phyloP scores from a whole-genome alignment of 768 basidiomycete genomes.

The Termitomyces sp. region DNA sequence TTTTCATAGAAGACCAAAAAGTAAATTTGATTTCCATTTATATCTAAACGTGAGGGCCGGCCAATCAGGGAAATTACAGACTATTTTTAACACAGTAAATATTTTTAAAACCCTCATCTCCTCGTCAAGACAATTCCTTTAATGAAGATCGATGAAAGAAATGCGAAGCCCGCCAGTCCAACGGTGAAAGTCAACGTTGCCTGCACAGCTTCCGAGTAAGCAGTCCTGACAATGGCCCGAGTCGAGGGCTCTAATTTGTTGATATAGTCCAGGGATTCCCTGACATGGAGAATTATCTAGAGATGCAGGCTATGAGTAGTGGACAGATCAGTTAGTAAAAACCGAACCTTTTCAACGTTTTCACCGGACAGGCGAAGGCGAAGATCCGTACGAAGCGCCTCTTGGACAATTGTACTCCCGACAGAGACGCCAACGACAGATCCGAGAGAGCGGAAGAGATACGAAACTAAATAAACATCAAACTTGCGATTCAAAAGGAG shows the following conservation, averaged over 20 bases:
- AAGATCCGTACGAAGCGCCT: slow-evolving; percentile 40
- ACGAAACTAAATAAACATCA: slow-evolving; percentile 38
- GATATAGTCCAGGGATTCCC: slow-evolving; percentile 45
- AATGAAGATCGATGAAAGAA: slow-evolving; percentile 46
- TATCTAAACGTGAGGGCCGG: not conserved
- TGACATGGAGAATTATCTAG: slow-evolving; percentile 44
- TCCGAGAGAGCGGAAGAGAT: slow-evolving; percentile 63
- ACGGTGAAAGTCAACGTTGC: slow-evolving; percentile 44
- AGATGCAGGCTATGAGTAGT: not conserved
- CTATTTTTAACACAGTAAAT: not conserved
- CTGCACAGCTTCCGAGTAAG: slow-evolving; percentile 43
- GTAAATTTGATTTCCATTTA: not conserved
- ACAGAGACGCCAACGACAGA: slow-evolving; percentile 53
- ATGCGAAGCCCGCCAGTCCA: slow-evolving; percentile 31
- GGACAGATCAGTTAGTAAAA: no score
- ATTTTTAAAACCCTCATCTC: not conserved
- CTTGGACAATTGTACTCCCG: slow-evolving; percentile 53
- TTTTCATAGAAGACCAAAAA: slow-evolving; percentile 5
- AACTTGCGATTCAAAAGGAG: not conserved
- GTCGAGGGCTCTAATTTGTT: slow-evolving; percentile 36
- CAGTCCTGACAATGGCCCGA: slow-evolving; percentile 29
- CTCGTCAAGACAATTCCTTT: slow-evolving; percentile 39
- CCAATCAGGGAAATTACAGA: not conserved
- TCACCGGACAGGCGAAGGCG: slow-evolving; percentile 34
- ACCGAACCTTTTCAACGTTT: slow-evolving; percentile 51